Base-by-base conservation (phyloP, 768 basidiomycete genomes). In the Lactarius quietus region DNA sequence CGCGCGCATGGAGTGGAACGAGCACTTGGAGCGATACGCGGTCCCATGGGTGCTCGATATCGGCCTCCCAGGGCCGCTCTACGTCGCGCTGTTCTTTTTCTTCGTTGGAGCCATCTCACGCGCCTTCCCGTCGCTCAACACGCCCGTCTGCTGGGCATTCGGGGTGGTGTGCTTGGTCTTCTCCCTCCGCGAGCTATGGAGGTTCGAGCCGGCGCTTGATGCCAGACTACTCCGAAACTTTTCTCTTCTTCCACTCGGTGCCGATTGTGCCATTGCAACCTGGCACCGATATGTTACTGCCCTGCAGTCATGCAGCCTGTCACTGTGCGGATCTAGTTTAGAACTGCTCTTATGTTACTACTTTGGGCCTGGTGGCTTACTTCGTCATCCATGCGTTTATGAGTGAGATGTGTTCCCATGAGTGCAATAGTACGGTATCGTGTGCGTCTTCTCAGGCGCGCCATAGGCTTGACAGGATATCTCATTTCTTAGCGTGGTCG, bases 41-140 rank as follows among this genome's bases (percentile, higher is more conserved):
- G n/a, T n/a, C n/a, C n/a, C n/a, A 10, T 64, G 63, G 63, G 15
- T 59, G 20, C 41, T 64, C 33, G 63, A 64, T 23, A 45, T 64
- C 10, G 63, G 58, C 58, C 54, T 64, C 26, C 58, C 63, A 0
- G 63, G 63, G 7, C 23, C 59, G 29, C 31, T 64, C 28, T 64
- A 64, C 17, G n/a, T 55, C 23, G 23, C 63, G 14, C 7, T 64
- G 39, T 35, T 48, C 35, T n/a, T 45, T n/a, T 64, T 64, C 58
- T 59, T 43, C 58, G 51, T n/a, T 0, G 63, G 63, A 3, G 12
- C 58, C 23, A 5, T 64, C 58, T 36, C 48, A 41, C 63, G 58
- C 41, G 33, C 39, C 17, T 59, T 55, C 35, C 58, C 63, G 29
- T 14, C 36, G 17, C 52, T 59, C 12, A 26, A 43, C 53, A 35